A percentile compares a stretch with the other conserved stretches of the same genome.
Evolutionary conservation across 1,139 yeast genomes (phyloP).

Genomic region (Pichia sp.): DNA sequence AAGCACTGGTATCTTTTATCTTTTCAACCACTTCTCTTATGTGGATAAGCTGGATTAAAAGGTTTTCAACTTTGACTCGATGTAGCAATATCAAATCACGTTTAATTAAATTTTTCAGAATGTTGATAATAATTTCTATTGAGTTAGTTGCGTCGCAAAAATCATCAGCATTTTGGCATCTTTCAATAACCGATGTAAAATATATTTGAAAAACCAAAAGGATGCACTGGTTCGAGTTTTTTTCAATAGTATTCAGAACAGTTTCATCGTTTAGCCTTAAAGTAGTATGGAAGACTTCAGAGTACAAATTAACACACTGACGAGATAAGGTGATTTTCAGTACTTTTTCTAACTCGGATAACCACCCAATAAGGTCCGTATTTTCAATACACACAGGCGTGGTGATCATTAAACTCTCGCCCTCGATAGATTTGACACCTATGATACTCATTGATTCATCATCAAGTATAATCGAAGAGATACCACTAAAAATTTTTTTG

Average conservation of each 20-base stretch:
- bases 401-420: slow-evolving; percentile 33
- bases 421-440: slow-evolving; percentile 53
- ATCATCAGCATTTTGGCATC: background rate
- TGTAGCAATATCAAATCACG: slow-evolving; percentile 5
- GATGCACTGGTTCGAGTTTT: slow-evolving; percentile 49
- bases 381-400: too few species aligned
- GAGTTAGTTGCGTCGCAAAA: too few species aligned
- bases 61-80: slow-evolving; percentile 46
- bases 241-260: too few species aligned
- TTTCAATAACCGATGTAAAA: slow-evolving; percentile 44
- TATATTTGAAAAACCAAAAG: slow-evolving; percentile 49
- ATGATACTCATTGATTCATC: slow-evolving; percentile 23
- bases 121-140: too few species aligned
- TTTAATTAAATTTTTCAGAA: too few species aligned
- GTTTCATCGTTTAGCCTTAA: too few species aligned
- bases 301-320: too few species aligned
- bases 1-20: slow-evolving; percentile 12
- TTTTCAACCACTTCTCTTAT: slow-evolving; percentile 38
- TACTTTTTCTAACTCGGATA: too few species aligned
- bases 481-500: slow-evolving; percentile 66
- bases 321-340: too few species aligned
- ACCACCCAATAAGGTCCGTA: too few species aligned
- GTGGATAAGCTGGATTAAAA: slow-evolving; percentile 62
- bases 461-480: slow-evolving; percentile 38
- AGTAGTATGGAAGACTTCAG: too few species aligned